Percentiles rank a stretch among this genome's conserved stretches.
phyloP scores from a whole-genome alignment of 202 grass and related monocot genomes.

The Zizania palustris region DNA sequence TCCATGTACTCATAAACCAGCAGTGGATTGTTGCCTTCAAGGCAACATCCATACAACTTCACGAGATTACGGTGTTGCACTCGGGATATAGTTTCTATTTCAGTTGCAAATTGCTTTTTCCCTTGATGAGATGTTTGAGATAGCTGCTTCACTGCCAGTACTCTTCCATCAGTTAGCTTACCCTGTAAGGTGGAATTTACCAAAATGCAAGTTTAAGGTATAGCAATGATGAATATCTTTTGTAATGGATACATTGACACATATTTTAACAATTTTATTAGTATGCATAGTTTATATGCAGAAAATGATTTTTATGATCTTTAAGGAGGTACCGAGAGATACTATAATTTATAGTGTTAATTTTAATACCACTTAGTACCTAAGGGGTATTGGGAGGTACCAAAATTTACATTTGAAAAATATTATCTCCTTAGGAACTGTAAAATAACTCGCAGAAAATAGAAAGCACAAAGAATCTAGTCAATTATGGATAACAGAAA shows the following conservation, averaged over 20 bases:
- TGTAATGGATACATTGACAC: neutral
- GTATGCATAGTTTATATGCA: neutral
- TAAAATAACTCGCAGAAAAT: neutral
- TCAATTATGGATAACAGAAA: neutral
- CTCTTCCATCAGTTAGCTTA: slow-evolving; percentile 63
- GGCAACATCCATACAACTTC: slow-evolving; percentile 83
- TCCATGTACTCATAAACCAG: slow-evolving; percentile 88
- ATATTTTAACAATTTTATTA: neutral
- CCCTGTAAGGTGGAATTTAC: slow-evolving; percentile 49
- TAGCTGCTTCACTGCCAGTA: slow-evolving; percentile 74
- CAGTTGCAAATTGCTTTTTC: slow-evolving; percentile 69
- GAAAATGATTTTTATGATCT: no score
- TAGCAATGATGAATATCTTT: neutral
- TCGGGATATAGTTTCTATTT: slow-evolving; percentile 85
- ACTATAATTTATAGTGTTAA: no score
- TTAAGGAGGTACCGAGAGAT: no score
- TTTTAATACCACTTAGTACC: no score
- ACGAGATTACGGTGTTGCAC: slow-evolving; percentile 92
- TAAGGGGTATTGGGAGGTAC: no score
- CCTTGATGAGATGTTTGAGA: slow-evolving; percentile 76
- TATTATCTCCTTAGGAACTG: no score
- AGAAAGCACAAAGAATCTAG: neutral
- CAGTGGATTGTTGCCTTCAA: slow-evolving; percentile 71
- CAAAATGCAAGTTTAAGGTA: slow-evolving; percentile 14
- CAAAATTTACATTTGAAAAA: no score